A percentile compares a stretch with the other conserved stretches of the same genome.
phyloP scores from a whole-genome alignment of 2,329 filamentous ascomycete species.

The Venturia asperata region DNA sequence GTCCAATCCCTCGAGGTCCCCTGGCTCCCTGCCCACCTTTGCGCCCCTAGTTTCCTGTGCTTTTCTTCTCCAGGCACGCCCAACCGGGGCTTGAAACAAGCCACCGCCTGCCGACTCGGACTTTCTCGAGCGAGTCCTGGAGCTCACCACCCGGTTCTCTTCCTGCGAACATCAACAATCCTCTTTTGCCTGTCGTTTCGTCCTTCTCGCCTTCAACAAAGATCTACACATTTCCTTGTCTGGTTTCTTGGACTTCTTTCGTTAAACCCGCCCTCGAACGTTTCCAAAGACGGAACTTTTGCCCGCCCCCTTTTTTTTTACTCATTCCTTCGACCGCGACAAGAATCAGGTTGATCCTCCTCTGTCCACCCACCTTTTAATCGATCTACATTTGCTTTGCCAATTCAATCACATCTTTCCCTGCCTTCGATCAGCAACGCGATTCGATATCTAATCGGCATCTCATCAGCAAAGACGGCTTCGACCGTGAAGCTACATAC shows the following conservation, averaged over 20 bases:
- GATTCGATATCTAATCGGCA: neutral
- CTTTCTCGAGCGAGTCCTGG: neutral
- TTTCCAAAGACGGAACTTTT: neutral
- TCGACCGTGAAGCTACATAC: neutral
- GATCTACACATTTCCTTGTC: constrained; percentile 3
- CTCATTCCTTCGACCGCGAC: constrained; percentile 22
- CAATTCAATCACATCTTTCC: constrained; percentile 19
- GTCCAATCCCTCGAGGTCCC: neutral
- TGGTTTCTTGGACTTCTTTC: neutral
- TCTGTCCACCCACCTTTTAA: constrained; percentile 28
- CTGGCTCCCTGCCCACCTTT: neutral
- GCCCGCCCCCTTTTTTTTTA: neutral
- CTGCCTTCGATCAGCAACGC: constrained; percentile 13
- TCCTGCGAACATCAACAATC: neutral
- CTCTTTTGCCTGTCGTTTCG: neutral
- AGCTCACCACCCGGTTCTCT: neutral
- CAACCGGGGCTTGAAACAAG: neutral
- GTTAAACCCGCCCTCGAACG: neutral
- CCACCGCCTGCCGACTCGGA: neutral
- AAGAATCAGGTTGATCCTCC: constrained; percentile 33
- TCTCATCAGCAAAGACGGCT: constrained; percentile 13
- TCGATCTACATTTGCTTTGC: constrained; percentile 22
- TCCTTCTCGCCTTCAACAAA: neutral
- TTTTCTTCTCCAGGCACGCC: neutral
- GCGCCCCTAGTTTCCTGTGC: neutral